Evolutionary conservation across 1,139 yeast genomes (phyloP), one percentile per base, ranked within the genome.

Genomic region (Saccharomyces hybrid): DNA sequence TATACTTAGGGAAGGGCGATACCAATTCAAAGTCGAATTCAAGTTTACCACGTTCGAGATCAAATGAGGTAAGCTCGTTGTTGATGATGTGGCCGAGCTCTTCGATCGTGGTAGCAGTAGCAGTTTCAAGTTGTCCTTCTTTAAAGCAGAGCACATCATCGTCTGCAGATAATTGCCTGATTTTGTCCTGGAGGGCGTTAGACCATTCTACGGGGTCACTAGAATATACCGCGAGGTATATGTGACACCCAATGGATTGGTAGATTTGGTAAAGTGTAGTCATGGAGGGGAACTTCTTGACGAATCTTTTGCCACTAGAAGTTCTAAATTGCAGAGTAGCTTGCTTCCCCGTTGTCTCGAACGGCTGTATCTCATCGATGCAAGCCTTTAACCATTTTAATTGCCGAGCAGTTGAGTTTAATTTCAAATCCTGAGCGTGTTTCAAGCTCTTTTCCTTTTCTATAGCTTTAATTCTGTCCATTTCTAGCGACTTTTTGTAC

Each of bases 251-350:
- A 47, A 88, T 81, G 62, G 76, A 81, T 48, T 83, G 75, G 67
- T 88, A 89, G 4, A 91, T 68, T 42, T 86, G 86, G 48, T 74
- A 75, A n/a, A 85, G 66, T 0, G 82, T 71, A 14, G 79, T 75
- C 5, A 70, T 64, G 25, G 78, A 76, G 28, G 71, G 65, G 55
- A 89, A 81, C 52, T 77, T 76, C 55, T 82, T 80, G 7, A 87
- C 74, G 2, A 84, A 67, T 50, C 95, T 75, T 50, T 76, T 76
- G 1, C 97, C 96, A 46, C 78, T 68, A 2, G 82, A 73, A 34
- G 80, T 71, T 56, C 88, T 73, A 48, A 84, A 70, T 57, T 74
- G 73, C 26, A 73, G 61, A 0, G 67, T 66, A 2, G 75, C 67
- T 9, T 51, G 55, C 23, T 64, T 61, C 4, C 57, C 61, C 42